Evolutionary conservation across 164 flowering plant genomes (phyloP).

Genomic region (Liriodendron chinense): DNA sequence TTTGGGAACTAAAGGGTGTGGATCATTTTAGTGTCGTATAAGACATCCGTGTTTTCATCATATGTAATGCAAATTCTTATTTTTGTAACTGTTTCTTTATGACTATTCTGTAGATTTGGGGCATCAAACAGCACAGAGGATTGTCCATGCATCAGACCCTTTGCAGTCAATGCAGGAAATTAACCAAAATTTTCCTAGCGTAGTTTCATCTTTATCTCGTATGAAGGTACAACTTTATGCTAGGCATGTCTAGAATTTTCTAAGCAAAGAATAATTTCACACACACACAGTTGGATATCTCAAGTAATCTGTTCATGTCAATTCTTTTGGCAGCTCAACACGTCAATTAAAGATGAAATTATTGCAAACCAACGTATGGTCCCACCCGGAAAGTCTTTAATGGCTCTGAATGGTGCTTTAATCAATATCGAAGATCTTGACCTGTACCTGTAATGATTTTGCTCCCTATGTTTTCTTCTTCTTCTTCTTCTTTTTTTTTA

Average conservation of each 20-base stretch:
- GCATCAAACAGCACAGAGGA: constrained; percentile 95
- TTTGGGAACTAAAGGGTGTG: constrained; percentile 95
- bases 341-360: constrained; percentile 90
- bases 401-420: constrained; percentile 97
- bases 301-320: constrained; percentile 7
- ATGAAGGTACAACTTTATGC: constrained; percentile 64
- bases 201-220: constrained; percentile 94
- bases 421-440: constrained; percentile 94
- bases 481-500: too few species aligned
- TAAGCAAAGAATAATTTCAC: neutral
- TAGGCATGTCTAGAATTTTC: neutral
- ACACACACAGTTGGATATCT: constrained; percentile 9
- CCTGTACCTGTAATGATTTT: constrained; percentile 73
- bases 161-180: constrained; percentile 95
- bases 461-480: neutral
- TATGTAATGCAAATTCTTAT: neutral
- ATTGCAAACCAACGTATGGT: constrained; percentile 89
- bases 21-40: neutral
- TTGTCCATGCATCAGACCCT: constrained; percentile 93
- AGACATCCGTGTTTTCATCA: neutral
- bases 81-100: constrained; percentile 5
- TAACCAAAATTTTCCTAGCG: constrained; percentile 90
- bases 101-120: constrained; percentile 69
- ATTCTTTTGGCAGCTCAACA: constrained; percentile 63
- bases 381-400: constrained; percentile 96